phyloP scores from a whole-genome alignment of 2,329 filamentous ascomycete species.

The Aspergillus melleus region DNA sequence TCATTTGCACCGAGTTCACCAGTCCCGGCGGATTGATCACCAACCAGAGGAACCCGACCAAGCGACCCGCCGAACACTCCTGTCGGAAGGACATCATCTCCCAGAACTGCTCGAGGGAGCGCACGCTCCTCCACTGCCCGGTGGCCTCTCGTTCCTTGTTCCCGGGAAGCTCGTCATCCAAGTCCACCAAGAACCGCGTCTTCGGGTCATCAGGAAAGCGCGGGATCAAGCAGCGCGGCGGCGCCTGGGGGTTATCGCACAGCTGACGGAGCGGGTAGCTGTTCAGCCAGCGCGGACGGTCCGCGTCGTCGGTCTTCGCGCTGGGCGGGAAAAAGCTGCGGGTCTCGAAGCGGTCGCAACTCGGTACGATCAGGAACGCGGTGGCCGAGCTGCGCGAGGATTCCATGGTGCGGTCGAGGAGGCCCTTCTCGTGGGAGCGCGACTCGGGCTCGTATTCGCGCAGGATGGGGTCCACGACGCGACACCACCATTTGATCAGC shows the following conservation, averaged over 20 bases:
- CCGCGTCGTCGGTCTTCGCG: slow-evolving; percentile 39
- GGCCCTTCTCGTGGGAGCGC: slow-evolving; percentile 31
- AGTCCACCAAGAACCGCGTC: slow-evolving; percentile 79
- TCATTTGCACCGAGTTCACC: slow-evolving; percentile 36
- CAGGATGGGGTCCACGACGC: slow-evolving; percentile 76
- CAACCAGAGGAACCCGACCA: slow-evolving; percentile 94
- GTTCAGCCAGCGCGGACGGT: slow-evolving; percentile 49
- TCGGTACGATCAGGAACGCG: slow-evolving; percentile 84
- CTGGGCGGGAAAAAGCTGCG: slow-evolving; percentile 71
- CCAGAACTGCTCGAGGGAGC: slow-evolving; percentile 90
- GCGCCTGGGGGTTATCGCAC: slow-evolving; percentile 65
- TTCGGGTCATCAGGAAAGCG: slow-evolving; percentile 96
- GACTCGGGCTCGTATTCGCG: slow-evolving; percentile 47
- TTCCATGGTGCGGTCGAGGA: slow-evolving; percentile 28
- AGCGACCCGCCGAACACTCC: slow-evolving; percentile 87
- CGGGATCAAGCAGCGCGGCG: slow-evolving; percentile 81
- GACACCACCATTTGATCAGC: slow-evolving; percentile 95
- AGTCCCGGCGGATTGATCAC: slow-evolving; percentile 67
- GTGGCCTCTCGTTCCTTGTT: slow-evolving; percentile 35
- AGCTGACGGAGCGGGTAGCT: slow-evolving; percentile 75
- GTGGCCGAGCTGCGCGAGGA: slow-evolving; percentile 51
- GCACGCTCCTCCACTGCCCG: slow-evolving; percentile 80
- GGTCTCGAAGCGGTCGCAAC: slow-evolving; percentile 78
- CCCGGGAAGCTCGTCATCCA: slow-evolving; percentile 74
- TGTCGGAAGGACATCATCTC: slow-evolving; percentile 97